Conservation (phyloP, 768 basidiomycete species). For the Collybia sordida region DNA sequence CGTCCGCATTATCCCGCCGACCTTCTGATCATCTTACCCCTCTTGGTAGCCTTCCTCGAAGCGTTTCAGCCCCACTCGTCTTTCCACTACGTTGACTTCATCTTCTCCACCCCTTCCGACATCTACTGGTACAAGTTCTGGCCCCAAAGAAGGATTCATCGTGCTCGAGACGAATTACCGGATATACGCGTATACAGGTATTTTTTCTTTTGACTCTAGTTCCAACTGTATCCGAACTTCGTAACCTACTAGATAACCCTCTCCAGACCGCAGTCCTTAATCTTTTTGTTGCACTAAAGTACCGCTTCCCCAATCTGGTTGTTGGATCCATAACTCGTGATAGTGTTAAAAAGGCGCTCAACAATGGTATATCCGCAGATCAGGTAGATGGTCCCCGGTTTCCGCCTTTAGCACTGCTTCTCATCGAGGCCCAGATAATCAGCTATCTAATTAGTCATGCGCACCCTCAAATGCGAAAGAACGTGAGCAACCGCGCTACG, state of each 20-base stretch:
- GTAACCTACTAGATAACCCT: slow-evolving; percentile 71
- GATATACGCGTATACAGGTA: slow-evolving; percentile 96
- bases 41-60: slow-evolving; percentile 59
- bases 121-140: slow-evolving; percentile 53
- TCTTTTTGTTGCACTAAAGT: slow-evolving; percentile 88
- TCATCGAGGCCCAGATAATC: slow-evolving; percentile 68
- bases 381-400: slow-evolving; percentile 57
- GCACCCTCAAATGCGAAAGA: slow-evolving; percentile 97
- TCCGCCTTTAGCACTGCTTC: slow-evolving; percentile 10
- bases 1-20: slow-evolving; percentile 21
- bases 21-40: slow-evolving; percentile 9
- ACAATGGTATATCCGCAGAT: slow-evolving; percentile 94
- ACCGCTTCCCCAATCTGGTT: slow-evolving; percentile 96
- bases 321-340: slow-evolving; percentile 94
- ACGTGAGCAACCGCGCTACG: slow-evolving; percentile 46
- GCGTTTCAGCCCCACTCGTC: slow-evolving; percentile 91
- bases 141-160: slow-evolving; percentile 83
- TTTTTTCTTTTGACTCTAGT: slow-evolving; percentile 13
- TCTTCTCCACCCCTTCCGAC: slow-evolving; percentile 80
- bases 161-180: slow-evolving; percentile 98
- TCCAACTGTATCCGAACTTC: slow-evolving; percentile 16
- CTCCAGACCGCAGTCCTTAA: slow-evolving; percentile 95
- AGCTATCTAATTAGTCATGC: slow-evolving; percentile 93
- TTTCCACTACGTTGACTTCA: slow-evolving; percentile 93
- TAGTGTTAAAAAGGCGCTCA: slow-evolving; percentile 90